Evolutionary conservation across 1,284 basidiomycete genomes (phyloP), one percentile per base, ranked within the genome.

Genomic region (Trichosporon asahii): DNA sequence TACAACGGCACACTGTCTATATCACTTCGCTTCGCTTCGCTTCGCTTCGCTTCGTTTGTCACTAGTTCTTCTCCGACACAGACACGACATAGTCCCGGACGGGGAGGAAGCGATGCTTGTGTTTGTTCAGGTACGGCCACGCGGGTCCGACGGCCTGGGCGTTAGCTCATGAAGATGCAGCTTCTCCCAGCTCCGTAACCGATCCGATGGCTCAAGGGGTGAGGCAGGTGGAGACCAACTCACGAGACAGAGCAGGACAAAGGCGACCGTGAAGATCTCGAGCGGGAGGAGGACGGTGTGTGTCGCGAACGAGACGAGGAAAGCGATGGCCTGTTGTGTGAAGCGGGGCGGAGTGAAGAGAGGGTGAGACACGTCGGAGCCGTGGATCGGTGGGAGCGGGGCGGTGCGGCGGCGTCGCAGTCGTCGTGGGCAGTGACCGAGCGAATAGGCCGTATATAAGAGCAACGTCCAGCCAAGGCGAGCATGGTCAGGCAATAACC

Each of bases 51-150:
- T n/a, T n/a, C n/a, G n/a, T 31, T 8, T 8, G 8, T 4, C 31
- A 31, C 11, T 12, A 61, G 15, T 31, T 29, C 57, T 61, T 61
- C 14, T 6, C 27, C 15, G 29, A 4, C 7, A 9, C 27, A 4
- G 31, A 18, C 9, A 37, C n/a, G n/a, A n/a, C 35, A 14, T 37
- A 23, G 15, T 73, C 76, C 18, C 80, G 75, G 18, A 74, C 77
- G 6, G 79, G 76, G 3, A 80, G 73, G 72, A 78, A 82, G 65
- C 75, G 75, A 72, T 79, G 74, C 15, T 75, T 76, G 69, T 79
- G 65, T 31, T 72, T 63, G 40, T 79, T 77, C 67, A 81, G 76
- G 65, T 71, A 80, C 4, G 80, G 78, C 80, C 80, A 82, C 31
- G 78, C 75, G 2, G 80, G 79, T 11, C 79, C 79, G 25, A 70